These are phyloP conservation scores for Trichoderma aggressivum DNA, from an alignment of 2,329 filamentous ascomycete species.

Conservation along the genomic window DNA sequence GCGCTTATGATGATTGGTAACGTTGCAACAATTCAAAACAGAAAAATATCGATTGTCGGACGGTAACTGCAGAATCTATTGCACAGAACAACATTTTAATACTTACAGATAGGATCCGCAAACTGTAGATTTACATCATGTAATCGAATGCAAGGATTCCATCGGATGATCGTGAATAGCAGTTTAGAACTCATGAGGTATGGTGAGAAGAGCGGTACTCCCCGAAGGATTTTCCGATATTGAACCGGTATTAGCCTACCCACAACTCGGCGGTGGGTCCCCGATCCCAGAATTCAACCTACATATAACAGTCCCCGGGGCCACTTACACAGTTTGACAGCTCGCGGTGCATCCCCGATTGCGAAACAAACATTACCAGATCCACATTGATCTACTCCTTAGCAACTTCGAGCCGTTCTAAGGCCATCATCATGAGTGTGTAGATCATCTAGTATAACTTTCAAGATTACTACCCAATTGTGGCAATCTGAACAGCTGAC, in stretches of 20 bases:
- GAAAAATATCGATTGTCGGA: not conserved
- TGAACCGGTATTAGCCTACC: not conserved
- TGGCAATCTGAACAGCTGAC: too few species aligned
- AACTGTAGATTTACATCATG: not conserved
- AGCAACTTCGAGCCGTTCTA: too few species aligned
- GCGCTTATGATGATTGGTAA: not conserved
- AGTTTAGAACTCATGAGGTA: not conserved
- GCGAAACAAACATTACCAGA: not conserved
- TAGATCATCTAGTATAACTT: too few species aligned
- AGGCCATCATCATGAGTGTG: too few species aligned
- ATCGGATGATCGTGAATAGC: not conserved
- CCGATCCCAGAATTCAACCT: not conserved
- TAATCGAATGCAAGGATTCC: not conserved
- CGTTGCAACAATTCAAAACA: not conserved
- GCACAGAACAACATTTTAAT: not conserved
- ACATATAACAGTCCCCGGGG: not conserved
- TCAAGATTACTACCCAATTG: too few species aligned
- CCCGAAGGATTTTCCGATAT: not conserved
- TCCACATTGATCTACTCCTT: too few species aligned
- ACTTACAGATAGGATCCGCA: not conserved
- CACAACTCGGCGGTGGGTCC: not conserved
- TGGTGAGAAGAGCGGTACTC: not conserved
- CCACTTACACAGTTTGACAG: not conserved
- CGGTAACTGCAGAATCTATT: not conserved
- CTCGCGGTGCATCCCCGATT: not conserved